phyloP scores from a whole-genome alignment of 2,329 filamentous ascomycete species.

The Phymatotrichopsis omnivora region DNA sequence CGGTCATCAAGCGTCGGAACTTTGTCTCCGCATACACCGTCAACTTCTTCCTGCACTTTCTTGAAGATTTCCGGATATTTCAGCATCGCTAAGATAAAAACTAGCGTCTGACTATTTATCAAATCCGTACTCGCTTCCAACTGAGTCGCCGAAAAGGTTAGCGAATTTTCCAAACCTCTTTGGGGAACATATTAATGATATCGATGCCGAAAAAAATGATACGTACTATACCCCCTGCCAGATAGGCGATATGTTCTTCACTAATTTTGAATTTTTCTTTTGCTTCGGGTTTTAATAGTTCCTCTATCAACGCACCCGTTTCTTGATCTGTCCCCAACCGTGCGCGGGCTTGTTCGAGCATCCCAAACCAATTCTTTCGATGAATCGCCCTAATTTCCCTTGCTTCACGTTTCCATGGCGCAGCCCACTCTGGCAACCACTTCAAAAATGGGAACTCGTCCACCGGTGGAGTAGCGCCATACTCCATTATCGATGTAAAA shows the following conservation, averaged over 20 bases:
- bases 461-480: constrained; percentile 2
- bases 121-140: constrained; percentile 39
- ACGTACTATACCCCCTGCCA: too few relatives aligned
- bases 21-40: constrained; percentile 43
- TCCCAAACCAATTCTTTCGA: constrained; percentile 2
- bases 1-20: constrained; percentile 39
- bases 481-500: background rate
- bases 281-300: constrained; percentile 1
- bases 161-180: too few relatives aligned
- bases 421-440: constrained; percentile 32
- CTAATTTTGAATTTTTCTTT: constrained; percentile 1
- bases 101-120: constrained; percentile 37
- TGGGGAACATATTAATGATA: background rate
- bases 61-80: constrained; percentile 40
- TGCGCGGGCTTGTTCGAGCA: background rate
- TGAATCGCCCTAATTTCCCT: background rate
- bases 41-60: constrained; percentile 42
- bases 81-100: constrained; percentile 43
- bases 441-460: constrained; percentile 32
- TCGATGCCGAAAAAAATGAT: constrained; percentile 10
- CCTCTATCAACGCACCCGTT: constrained; percentile 5
- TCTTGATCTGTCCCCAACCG: background rate
- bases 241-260: background rate
- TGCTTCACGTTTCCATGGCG: constrained; percentile 26
- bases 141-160: background rate